A percentile compares a stretch with the other conserved stretches of the same genome.
Conservation (phyloP, 2,329 filamentous ascomycete genomes). For the Cladosporium halotolerans region DNA sequence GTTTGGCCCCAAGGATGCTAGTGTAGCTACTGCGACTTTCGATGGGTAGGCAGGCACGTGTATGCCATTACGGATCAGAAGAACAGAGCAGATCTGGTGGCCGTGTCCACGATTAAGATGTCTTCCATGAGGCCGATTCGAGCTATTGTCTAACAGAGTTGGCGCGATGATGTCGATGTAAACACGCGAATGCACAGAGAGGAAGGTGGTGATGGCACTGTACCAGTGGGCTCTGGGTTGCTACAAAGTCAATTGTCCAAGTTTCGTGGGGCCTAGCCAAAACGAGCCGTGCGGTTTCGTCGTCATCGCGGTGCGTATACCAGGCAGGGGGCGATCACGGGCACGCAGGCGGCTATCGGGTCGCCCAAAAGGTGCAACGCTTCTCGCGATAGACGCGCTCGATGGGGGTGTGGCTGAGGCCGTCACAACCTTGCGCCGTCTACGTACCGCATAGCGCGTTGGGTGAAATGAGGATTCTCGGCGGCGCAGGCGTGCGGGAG, state of each 20-base stretch:
- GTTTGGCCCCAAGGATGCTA: neutral
- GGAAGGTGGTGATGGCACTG: neutral
- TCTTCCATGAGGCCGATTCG: too few species aligned
- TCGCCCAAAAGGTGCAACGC: too few species aligned
- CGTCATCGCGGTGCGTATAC: neutral
- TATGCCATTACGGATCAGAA: neutral
- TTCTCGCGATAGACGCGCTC: too few species aligned
- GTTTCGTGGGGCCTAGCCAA: neutral
- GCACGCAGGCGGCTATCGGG: too few species aligned
- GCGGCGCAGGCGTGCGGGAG: too few species aligned
- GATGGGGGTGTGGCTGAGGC: too few species aligned
- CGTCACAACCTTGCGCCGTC: too few species aligned
- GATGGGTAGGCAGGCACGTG: neutral
- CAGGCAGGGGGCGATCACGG: neutral
- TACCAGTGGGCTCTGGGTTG: neutral
- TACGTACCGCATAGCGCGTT: too few species aligned
- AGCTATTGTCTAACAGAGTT: neutral
- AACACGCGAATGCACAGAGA: neutral
- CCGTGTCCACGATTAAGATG: too few species aligned
- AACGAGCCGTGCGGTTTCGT: neutral
- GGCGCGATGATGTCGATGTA: slow-evolving; percentile 5
- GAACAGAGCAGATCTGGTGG: too few species aligned
- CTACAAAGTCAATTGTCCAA: slow-evolving; percentile 2
- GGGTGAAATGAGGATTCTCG: too few species aligned
- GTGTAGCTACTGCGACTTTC: too few species aligned